Evolutionary conservation across 257 asterid species (phyloP), one percentile per base, ranked within the genome.

Genomic region (Phtheirospermum japonicum): DNA sequence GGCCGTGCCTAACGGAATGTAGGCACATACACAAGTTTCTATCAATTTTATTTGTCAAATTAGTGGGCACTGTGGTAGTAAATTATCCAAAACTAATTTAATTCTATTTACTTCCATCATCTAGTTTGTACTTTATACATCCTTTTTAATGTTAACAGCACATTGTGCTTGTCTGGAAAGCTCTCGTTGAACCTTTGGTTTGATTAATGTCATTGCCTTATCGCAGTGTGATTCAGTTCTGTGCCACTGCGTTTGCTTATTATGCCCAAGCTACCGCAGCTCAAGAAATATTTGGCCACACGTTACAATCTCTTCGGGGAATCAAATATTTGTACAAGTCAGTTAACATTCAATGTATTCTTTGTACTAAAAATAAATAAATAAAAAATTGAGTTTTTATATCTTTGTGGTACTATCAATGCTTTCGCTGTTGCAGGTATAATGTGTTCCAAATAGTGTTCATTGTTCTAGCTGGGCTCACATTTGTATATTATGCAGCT

Each of bases 181-280:
- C 37, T 19, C 32, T n/a, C n/a, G n/a, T 33, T 40, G 33, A 51
- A 58, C 58, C 40, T 50, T 16, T 65, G 32, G 28, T 16, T 14
- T 63, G 36, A 33, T 33, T 54, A 55, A 33, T 52, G 56, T 36
- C 45, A 13, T 65, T 57, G 49, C 56, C 57, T 61, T 67, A 13
- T 6, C 71, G 78, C 94, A 90, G 97, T 76, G 97, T 90, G 72
- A 90, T 90, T 79, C 97, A 90, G 81, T 90, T 90, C 77, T 85
- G 97, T 54, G 83, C 95, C 68, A 87, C 97, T 19, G 97, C 97
- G 33, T 90, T 90, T 72, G 97, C 82, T 56, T 90, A 83, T 71
- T 90, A 90, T 67, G 86, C 97, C 61, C 97, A 83, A 79, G 97
- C 95, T 56, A 90, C 97, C 40, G 95, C 97, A 39, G 97, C 95